phyloP scores from a whole-genome alignment of 2,329 filamentous ascomycete species.

The Didymella arachidicola region DNA sequence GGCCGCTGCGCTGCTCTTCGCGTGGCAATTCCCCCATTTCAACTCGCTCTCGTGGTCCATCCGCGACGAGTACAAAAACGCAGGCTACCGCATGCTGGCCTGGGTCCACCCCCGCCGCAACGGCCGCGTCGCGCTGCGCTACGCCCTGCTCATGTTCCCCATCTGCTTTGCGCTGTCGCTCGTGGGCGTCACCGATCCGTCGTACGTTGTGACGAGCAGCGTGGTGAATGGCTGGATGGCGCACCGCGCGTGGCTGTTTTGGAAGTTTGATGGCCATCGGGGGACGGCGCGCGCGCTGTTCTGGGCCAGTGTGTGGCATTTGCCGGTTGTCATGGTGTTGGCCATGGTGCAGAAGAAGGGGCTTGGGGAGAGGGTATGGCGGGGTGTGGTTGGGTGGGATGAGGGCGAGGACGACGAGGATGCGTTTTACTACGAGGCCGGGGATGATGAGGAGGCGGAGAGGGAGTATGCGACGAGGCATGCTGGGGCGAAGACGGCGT shows the following conservation, averaged over 20 bases:
- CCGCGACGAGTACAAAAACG: constrained; percentile 82
- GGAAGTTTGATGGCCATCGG: constrained; percentile 76
- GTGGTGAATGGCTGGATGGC: constrained; percentile 87
- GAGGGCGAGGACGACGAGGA: constrained; percentile 45
- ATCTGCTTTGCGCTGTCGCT: constrained; percentile 83
- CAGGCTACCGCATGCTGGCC: constrained; percentile 74
- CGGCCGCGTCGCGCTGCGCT: constrained; percentile 84
- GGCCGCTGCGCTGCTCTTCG: constrained; percentile 81
- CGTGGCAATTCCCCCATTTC: constrained; percentile 99
- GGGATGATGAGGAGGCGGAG: constrained; percentile 38
- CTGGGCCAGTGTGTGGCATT: constrained; percentile 97
- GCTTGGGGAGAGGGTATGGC: constrained; percentile 44
- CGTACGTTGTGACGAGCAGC: constrained; percentile 80
- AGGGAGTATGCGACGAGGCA: background rate
- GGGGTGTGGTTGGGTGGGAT: constrained; percentile 44
- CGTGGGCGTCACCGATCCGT: constrained; percentile 82
- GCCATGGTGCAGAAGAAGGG: constrained; percentile 94
- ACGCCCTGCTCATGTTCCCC: constrained; percentile 84
- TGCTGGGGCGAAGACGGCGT: too few species aligned
- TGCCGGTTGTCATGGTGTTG: constrained; percentile 87
- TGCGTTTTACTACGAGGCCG: constrained; percentile 45
- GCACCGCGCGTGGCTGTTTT: constrained; percentile 81
- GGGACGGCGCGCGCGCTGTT: constrained; percentile 86
- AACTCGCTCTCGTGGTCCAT: constrained; percentile 92
- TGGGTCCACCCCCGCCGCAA: constrained; percentile 90